Conservation (phyloP, 2,329 filamentous ascomycete genomes). For the Emmonsiellopsis sp. region DNA sequence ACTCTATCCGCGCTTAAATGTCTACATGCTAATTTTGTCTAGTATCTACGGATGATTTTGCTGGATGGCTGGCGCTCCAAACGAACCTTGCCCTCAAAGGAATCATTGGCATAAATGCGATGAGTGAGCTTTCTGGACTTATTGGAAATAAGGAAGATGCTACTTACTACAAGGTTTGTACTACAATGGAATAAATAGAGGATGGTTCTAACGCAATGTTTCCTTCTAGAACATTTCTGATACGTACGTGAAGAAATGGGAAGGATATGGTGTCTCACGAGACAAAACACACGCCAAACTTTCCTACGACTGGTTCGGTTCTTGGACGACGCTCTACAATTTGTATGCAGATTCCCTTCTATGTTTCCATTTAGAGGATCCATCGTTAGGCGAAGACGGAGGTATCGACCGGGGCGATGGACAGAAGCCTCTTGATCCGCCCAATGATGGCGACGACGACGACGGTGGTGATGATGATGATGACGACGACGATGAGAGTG, state of each 20-base stretch:
- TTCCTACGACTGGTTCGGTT: slow-evolving; percentile 69
- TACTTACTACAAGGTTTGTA: slow-evolving; percentile 45
- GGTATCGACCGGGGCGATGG: slow-evolving; percentile 6
- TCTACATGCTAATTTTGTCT: neutral
- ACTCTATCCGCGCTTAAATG: neutral
- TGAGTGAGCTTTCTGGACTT: slow-evolving; percentile 58
- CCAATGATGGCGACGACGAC: slow-evolving; percentile 14
- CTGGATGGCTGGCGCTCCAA: slow-evolving; percentile 66
- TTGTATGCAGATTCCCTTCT: slow-evolving; percentile 71
- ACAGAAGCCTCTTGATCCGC: slow-evolving; percentile 17
- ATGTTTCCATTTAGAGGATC: slow-evolving; percentile 59
- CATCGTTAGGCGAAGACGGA: slow-evolving; percentile 5
- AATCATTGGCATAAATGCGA: slow-evolving; percentile 71
- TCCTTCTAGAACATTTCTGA: slow-evolving; percentile 44
- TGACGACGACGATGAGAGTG: slow-evolving; percentile 21
- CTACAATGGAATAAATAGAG: neutral
- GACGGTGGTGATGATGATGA: slow-evolving; percentile 2
- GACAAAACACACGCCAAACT: slow-evolving; percentile 65
- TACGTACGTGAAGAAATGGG: slow-evolving; percentile 64
- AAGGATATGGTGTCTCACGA: slow-evolving; percentile 58
- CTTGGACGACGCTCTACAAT: slow-evolving; percentile 79
- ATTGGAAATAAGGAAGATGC: slow-evolving; percentile 49
- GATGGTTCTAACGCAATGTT: neutral
- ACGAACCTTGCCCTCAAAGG: slow-evolving; percentile 78
- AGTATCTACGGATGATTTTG: slow-evolving; percentile 78